These are phyloP conservation scores for Fraxinus dipetala DNA, from an alignment of 305 asterid genomes.

Conservation along the genomic window DNA sequence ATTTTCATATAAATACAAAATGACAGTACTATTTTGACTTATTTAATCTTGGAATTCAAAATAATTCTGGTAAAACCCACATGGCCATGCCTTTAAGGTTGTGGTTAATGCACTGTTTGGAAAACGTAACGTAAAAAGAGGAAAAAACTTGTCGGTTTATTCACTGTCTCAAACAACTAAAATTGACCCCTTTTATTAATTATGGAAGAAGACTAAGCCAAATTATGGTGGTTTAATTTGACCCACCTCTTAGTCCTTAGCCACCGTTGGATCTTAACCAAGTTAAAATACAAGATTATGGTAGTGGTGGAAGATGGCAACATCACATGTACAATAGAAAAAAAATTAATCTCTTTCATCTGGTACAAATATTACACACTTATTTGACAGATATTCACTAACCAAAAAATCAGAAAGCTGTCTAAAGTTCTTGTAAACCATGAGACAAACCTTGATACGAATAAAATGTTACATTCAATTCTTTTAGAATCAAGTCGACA, in stretches of 20 bases:
- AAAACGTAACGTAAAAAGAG: slow-evolving; percentile 7
- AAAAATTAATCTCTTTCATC: not conserved
- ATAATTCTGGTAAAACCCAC: not conserved
- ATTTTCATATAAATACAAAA: not conserved
- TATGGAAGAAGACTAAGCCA: not conserved
- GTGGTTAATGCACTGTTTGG: slow-evolving; percentile 16
- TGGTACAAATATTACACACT: not conserved
- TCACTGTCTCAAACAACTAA: slow-evolving; percentile 23
- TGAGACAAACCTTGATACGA: not conserved
- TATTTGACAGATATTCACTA: not conserved
- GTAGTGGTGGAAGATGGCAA: not conserved
- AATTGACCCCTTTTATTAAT: slow-evolving; percentile 9
- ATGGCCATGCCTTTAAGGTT: not conserved
- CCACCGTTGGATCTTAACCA: not conserved
- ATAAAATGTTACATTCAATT: not conserved
- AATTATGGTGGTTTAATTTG: slow-evolving; percentile 27
- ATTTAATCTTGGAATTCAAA: not conserved
- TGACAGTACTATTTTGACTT: not conserved
- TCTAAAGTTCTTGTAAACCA: not conserved
- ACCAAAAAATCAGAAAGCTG: too few relatives aligned
- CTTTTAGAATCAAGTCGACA: not conserved
- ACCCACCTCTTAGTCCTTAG: slow-evolving; percentile 19
- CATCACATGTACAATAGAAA: not conserved
- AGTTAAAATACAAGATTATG: not conserved
- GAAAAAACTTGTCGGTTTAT: slow-evolving; percentile 27